Conservation (phyloP, 1,284 basidiomycete genomes). For the Papiliotrema laurentii region DNA sequence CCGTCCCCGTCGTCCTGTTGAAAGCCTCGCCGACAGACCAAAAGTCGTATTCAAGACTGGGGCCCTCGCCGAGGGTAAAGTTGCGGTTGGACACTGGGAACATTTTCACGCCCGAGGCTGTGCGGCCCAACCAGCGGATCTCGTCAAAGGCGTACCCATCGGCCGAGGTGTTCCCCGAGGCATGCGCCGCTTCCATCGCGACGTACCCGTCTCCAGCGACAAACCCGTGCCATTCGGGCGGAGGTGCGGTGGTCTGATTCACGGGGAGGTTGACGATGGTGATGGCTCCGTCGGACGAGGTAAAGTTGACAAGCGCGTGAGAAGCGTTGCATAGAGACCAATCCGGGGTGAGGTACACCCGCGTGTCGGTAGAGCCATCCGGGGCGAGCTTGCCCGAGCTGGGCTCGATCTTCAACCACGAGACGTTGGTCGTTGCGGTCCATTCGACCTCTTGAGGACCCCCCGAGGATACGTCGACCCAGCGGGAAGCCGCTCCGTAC, state of each 20-base stretch:
- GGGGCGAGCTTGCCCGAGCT: slow-evolving; percentile 54
- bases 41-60: slow-evolving; percentile 63
- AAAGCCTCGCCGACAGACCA: no score
- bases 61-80: slow-evolving; percentile 60
- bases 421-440: slow-evolving; percentile 53
- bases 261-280: slow-evolving; percentile 49
- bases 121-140: slow-evolving; percentile 56
- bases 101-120: slow-evolving; percentile 54
- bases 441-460: slow-evolving; percentile 59
- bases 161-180: slow-evolving; percentile 55
- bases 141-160: slow-evolving; percentile 57
- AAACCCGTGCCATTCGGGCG: slow-evolving; percentile 57
- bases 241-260: slow-evolving; percentile 9
- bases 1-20: no score
- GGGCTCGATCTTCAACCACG: slow-evolving; percentile 56
- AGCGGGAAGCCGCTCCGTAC: slow-evolving; percentile 56
- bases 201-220: slow-evolving; percentile 61
- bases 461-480: slow-evolving; percentile 60
- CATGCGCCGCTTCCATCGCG: slow-evolving; percentile 62
- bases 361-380: slow-evolving; percentile 51
- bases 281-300: slow-evolving; percentile 45
- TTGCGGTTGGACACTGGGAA: slow-evolving; percentile 57
- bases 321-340: slow-evolving; percentile 49
- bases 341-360: slow-evolving; percentile 59
- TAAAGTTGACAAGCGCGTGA: slow-evolving; percentile 49